Evolutionary conservation across 2,329 filamentous ascomycete species (phyloP), one percentile per base, ranked within the genome.

Genomic region (Calonectria naviculata): DNA sequence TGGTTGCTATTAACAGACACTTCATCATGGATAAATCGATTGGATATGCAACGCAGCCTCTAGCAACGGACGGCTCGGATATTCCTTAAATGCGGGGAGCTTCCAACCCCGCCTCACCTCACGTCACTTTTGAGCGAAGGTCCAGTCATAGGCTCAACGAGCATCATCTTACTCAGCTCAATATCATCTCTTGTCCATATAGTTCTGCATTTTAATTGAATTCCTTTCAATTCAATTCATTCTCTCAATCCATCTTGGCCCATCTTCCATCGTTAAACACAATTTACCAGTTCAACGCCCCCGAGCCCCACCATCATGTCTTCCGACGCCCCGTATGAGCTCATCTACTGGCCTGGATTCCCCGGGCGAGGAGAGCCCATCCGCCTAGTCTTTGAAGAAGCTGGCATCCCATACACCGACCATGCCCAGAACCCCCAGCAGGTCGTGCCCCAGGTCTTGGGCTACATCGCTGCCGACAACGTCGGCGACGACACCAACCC

Each of bases 341-440:
- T 94, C 68, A 85, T 94, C 79, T 95, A 95, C 87, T 94, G 92
- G 89, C 92, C 92, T 21, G 82, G 82, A 21, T 84, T 94, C 29
- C 94, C 94, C 38, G 94, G 94, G 46, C 92, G 94, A 60, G 94
- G 91, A 72, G 94, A 96, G 80, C 90, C 91, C 80, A 84, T 95
- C 79, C 93, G 94, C 26, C 88, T 96, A 13, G 87, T 88, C 19
- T 90, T 96, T 74, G 93, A 95, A 83, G 93, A 93, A 64, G 87
- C 90, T 24, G 88, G 88, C 21, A 89, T 89, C 1, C 80, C 87
- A 5, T 95, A 94, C 85, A 89, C 82, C 28, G 93, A 95, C 83
- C 84, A 70, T 34, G 72, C 80, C 56, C 79, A 79, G 58, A 62
- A 84, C 17, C 79, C 75, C 6, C 78, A 88, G 34, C 83, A 87